Percentiles rank a stretch among this genome's conserved stretches.
phyloP scores from a whole-genome alignment of 2,329 filamentous ascomycete genomes.

The Nannizziopsis barbatae region DNA sequence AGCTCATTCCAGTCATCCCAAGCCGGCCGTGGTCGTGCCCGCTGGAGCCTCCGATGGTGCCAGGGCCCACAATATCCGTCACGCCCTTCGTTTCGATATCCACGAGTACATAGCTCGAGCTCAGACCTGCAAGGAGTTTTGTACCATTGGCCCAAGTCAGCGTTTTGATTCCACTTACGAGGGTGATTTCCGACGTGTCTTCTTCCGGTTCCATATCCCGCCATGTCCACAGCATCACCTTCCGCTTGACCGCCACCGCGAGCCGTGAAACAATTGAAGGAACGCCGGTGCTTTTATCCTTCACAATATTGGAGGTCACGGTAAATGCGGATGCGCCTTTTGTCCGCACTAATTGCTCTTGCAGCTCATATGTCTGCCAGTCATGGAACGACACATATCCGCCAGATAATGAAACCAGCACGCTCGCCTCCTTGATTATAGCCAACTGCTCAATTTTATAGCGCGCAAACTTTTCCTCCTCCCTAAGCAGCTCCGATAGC shows the following conservation, averaged over 20 bases:
- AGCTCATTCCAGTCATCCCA: constrained; percentile 82
- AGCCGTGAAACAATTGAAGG: constrained; percentile 85
- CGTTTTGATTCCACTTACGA: constrained; percentile 74
- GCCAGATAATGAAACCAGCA: constrained; percentile 82
- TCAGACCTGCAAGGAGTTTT: constrained; percentile 80
- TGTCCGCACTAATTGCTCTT: constrained; percentile 69
- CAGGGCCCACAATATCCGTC: constrained; percentile 68
- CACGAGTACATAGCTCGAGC: constrained; percentile 79
- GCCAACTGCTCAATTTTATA: constrained; percentile 87
- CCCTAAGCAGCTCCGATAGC: constrained; percentile 73
- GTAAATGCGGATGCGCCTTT: constrained; percentile 85
- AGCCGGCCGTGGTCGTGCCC: constrained; percentile 61
- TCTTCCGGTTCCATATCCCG: constrained; percentile 73
- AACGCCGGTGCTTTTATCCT: constrained; percentile 74
- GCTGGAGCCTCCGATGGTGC: constrained; percentile 55
- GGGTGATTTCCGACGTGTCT: constrained; percentile 62
- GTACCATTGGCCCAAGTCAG: constrained; percentile 85
- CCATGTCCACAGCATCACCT: constrained; percentile 87
- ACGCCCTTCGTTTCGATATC: constrained; percentile 65
- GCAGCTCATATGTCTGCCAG: constrained; percentile 67
- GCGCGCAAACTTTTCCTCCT: constrained; percentile 87
- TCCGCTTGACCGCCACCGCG: constrained; percentile 85
- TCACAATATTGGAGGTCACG: constrained; percentile 89
- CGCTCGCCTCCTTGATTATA: constrained; percentile 87
- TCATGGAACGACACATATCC: constrained; percentile 84